Percentiles rank a stretch among this genome's conserved stretches.
Conservation (phyloP, 768 basidiomycete species). For the Lactarius hatsudake region DNA sequence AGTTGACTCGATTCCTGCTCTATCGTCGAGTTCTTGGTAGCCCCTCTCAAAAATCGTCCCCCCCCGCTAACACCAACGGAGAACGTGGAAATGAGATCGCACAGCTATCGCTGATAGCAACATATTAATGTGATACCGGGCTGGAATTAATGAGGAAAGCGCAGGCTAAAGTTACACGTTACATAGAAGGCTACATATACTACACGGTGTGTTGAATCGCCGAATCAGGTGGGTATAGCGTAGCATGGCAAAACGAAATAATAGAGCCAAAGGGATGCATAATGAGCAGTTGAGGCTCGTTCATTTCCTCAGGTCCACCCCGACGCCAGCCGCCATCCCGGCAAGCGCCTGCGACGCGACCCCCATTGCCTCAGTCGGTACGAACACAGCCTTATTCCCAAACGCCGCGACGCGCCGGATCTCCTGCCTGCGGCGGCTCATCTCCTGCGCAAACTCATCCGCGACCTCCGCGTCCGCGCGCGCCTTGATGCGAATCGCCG, state of each 20-base stretch:
- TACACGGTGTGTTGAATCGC: neutral
- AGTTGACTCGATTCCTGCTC: too few relatives aligned
- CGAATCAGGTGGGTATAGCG: neutral
- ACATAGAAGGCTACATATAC: too few relatives aligned
- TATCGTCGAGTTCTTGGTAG: too few relatives aligned
- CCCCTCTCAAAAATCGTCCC: neutral
- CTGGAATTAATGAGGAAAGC: neutral
- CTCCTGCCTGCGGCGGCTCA: constrained; percentile 68
- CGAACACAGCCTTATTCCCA: constrained; percentile 67
- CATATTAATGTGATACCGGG: neutral
- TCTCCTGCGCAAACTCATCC: constrained; percentile 71
- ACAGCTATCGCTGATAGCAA: neutral
- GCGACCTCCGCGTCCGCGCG: constrained; percentile 57
- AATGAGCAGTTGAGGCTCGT: neutral
- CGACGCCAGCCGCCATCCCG: constrained; percentile 72
- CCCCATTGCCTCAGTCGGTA: constrained; percentile 57
- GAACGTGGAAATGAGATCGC: neutral
- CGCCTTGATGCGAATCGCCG: constrained; percentile 62
- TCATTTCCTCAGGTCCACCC: constrained; percentile 30
- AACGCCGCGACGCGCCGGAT: constrained; percentile 61
- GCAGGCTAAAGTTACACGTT: neutral
- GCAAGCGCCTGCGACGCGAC: constrained; percentile 57
- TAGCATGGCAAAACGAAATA: neutral
- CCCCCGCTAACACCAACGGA: neutral
- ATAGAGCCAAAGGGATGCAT: neutral